Evolutionary conservation across 192 early-diverging fungal species (phyloP), one percentile per base, ranked within the genome.

Genomic region (Gryganskiella cystojenkinii): DNA sequence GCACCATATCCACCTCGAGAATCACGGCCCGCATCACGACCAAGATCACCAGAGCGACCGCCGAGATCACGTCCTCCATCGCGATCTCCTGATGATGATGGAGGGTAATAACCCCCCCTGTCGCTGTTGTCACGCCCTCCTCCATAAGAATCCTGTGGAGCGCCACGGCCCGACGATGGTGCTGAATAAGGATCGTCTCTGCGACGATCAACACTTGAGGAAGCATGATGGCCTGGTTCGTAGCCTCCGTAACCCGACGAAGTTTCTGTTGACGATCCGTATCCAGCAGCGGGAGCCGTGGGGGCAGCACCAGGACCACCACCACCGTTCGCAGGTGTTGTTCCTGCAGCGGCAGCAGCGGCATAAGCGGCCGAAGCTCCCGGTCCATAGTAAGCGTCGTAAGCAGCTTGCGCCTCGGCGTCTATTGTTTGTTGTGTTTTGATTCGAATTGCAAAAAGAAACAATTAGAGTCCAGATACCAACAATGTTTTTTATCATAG

Each of bases 361-460:
- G 71, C 71, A 60, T 73, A 73, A 14, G 71, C 71, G 46, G 71
- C 71, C 7, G 66, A 78, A 0, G 74, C 74, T 51, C 74, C 74
- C 28, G 66, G 60, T n/a, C 74, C 74, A 30, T 78, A 69, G 37
- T 78, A 78, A 22, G 74, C 74, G 40, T 78, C 74, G 53, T 78
- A 78, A 45, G 74, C 74, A 25, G 74, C 74, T 34, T 73, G 71
- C 19, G 71, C 71, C 42, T 73, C 71, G 14, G 63, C 62, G 46
- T 73, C 71, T 73, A 65, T 57, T 37, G 15, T 19, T 20, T n/a
- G n/a, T n/a, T n/a, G n/a, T n/a, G n/a, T n/a, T n/a, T n/a, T 54
- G 52, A 31, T 22, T 28, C 10, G 28, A 54, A 54, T 6, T 28
- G 27, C 6, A 50, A 6, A 50, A 50, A 50, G 19, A 50, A 50